Percentiles rank a stretch among this genome's conserved stretches.
Conservation (phyloP, 306 rosid genomes). For the Pterocarpus macrocarpus region DNA sequence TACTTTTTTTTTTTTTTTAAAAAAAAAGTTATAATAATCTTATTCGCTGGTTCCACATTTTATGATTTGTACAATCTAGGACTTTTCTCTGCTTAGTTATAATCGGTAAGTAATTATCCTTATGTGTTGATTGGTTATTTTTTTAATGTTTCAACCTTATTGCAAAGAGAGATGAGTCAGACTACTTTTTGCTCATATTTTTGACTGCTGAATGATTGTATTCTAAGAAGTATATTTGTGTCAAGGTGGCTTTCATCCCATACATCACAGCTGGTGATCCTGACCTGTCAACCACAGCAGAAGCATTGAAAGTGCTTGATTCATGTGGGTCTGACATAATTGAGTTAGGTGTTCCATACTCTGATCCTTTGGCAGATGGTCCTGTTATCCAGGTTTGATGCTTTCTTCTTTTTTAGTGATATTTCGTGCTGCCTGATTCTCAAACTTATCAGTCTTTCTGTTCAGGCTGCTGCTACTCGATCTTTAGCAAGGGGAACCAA, state of each 20-base stretch:
- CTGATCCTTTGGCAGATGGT: conserved; percentile 99
- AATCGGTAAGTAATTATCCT: conserved; percentile 16
- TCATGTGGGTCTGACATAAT: conserved; percentile 91
- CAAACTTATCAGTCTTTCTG: conserved; percentile 45
- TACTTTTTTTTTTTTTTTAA: not conserved
- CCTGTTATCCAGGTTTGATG: conserved; percentile 92
- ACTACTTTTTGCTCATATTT: conserved; percentile 2
- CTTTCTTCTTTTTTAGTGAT: conserved; percentile 18
- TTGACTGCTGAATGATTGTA: conserved; percentile 32
- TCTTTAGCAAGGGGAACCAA: conserved; percentile 87
- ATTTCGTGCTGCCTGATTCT: conserved; percentile 33
- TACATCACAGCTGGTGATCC: conserved; percentile 98
- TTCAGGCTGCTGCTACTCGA: conserved; percentile 94
- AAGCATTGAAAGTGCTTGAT: conserved; percentile 91
- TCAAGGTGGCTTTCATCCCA: conserved; percentile 89
- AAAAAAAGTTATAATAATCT: not conserved
- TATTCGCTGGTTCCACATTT: conserved; percentile 21
- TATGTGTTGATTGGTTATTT: not conserved
- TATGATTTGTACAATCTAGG: conserved; percentile 11
- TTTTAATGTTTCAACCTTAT: not conserved
- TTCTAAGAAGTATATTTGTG: conserved; percentile 46
- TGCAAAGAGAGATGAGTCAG: not conserved
- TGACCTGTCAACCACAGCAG: conserved; percentile 87
- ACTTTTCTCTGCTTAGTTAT: conserved; percentile 13
- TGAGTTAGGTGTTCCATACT: conserved; percentile 91